Evolutionary conservation across 495 filamentous ascomycete species (phyloP), one percentile per base, ranked within the genome.

Genomic region (Venustampulla echinocandica): DNA sequence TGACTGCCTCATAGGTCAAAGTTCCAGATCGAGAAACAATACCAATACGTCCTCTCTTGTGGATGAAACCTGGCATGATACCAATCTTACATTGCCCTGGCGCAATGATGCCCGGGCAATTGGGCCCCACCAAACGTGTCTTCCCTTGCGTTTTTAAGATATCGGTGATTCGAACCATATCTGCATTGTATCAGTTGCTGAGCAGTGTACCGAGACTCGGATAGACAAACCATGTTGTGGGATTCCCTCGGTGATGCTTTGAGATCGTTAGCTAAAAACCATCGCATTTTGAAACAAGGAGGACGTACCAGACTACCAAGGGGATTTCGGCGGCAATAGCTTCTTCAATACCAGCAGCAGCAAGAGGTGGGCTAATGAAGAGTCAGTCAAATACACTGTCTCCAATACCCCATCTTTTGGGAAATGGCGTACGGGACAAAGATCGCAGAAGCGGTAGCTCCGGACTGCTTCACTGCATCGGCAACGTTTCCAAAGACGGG

Each of bases 51-150:
- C 92, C 92, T 60, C 92, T 87, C 79, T 99, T 96, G 79, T 99
- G 92, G 73, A 99, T 97, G 76, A 96, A 95, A 58, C 92, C 92
- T 34, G 92, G 92, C 92, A 99, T 99, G 72, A 99, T 99, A 61
- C 92, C 92, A 64, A 99, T 99, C 75, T 99, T 99, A 80, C 92
- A 99, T 82, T 95, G 92, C 52, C 90, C 92, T 35, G 78, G 78
- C 58, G 92, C 92, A 61, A 99, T 99, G 68, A 99, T 90, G 64
- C 92, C 92, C 40, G 92, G 92, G 71, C 92, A 99, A 76, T 99
- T 99, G 42, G 93, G 93, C 48, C 93, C 92, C 37, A 98, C 87
- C 50, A 98, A 70, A 56, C 90, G 82, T 40, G 93, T 96, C 79
- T 96, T 97, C 73, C 73, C 80, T 73, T 99, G 92, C 43, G 93